phyloP scores from a whole-genome alignment of 768 basidiomycete genomes.

The Chalciporus pseudorubinellus region DNA sequence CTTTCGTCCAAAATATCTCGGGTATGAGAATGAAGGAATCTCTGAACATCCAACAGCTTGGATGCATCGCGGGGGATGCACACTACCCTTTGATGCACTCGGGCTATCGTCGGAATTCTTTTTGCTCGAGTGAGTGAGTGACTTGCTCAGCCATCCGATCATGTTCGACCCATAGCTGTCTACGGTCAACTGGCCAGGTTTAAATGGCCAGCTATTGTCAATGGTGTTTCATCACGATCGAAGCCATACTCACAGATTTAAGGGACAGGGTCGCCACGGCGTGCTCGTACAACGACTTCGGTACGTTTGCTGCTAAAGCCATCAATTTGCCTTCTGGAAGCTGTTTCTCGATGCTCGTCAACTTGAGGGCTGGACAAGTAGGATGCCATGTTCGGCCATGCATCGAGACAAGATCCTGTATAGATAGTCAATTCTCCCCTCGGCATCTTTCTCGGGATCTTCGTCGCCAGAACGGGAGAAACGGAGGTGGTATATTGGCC shows the following conservation, averaged over 20 bases:
- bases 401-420: conserved; percentile 36
- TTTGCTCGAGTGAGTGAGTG: too few species aligned
- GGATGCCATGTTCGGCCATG: conserved; percentile 33
- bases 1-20: conserved; percentile 23
- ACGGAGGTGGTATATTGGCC: conserved; percentile 45
- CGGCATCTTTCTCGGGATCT: background rate
- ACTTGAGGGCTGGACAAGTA: conserved; percentile 45
- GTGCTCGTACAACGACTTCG: too few species aligned
- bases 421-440: conserved; percentile 18
- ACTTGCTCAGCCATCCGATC: too few species aligned
- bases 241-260: background rate
- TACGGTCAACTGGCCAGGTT: background rate
- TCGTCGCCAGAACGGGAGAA: conserved; percentile 41
- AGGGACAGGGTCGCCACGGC: too few species aligned
- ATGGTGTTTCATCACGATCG: background rate
- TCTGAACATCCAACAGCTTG: conserved; percentile 16
- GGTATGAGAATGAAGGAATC: conserved; percentile 12
- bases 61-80: too few species aligned
- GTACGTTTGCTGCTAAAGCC: too few species aligned
- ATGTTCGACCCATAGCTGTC: background rate
- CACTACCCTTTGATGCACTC: too few species aligned
- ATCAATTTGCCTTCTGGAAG: too few species aligned
- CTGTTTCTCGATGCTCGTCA: conserved; percentile 40
- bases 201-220: too few species aligned
- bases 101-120: too few species aligned